Base-by-base conservation (phyloP, 1,284 basidiomycete species). In the Leccinum variabile region DNA sequence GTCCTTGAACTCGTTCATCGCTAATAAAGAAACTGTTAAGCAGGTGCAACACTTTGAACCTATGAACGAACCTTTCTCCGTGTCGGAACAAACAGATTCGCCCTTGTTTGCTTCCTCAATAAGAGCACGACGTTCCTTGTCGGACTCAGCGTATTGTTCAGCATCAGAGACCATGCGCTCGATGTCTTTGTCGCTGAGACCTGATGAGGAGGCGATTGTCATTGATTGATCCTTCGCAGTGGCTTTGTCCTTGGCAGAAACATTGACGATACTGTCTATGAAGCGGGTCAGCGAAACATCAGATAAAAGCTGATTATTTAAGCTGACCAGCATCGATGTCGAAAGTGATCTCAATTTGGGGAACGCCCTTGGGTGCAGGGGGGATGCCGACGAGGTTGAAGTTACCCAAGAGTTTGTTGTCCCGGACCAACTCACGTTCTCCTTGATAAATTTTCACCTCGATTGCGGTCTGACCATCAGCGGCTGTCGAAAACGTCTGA, bases 361-460 rank as follows among this genome's bases (percentile, higher is more conserved):
- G 96, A 65, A 98, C 91, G 79, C 97, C 97, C 83, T 98, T 97
- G 68, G 96, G 94, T 14, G 96, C 97, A 49, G 97, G 97, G 18
- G 97, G 97, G 67, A 99, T 95, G 62, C 97, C 96, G 65, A 95
- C 92, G 65, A 99, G 91, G 83, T 98, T 96, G 89, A 99, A 99
- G 84, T 98, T 97, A 68, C 97, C 97, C 68, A 99, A 90, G n/a
- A 98, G 80, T 82, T 98, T 98, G 90, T 99, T 98, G 83, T 99
- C 96, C 60, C 92, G 84, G 61, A 95, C 93, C 69, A 98, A 88
- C 79, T 98, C 95, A 84, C 97, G 95, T 83, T 98, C 97, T 75
- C 97, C 97, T 81, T 98, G 95, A 84, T 88, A 98, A 71, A 98
- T 94, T 87, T 97, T 97, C 79, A 98, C 94, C 78, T 97, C 94